Percentiles rank a stretch among this genome's conserved stretches.
Conservation (phyloP, 805 yeast species). For the Blastobotrys terrestris region DNA sequence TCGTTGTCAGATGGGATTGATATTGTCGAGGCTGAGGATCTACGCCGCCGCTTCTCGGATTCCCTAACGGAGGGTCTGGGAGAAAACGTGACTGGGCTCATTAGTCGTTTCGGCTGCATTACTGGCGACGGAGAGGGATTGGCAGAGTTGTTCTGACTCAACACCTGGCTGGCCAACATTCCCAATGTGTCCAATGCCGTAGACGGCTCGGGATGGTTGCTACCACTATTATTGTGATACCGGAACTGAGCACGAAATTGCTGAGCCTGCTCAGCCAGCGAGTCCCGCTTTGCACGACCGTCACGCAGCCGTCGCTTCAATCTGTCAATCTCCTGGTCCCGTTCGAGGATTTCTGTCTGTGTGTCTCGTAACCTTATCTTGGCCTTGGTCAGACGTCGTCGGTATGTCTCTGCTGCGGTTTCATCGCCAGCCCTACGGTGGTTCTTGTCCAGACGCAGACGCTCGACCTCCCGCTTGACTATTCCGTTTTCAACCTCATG, state of each 20-base stretch:
- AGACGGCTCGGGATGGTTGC: constrained; percentile 1
- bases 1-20: constrained; percentile 31
- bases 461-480: constrained; percentile 43
- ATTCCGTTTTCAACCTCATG: constrained; percentile 43
- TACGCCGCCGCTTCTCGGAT: constrained; percentile 27
- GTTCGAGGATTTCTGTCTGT: constrained; percentile 37
- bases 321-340: constrained; percentile 40
- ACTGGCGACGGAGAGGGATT: background rate
- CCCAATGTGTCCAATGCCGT: constrained; percentile 38
- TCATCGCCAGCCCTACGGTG: constrained; percentile 12
- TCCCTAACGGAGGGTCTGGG: background rate
- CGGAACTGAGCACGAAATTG: constrained; percentile 1
- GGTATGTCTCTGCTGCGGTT: constrained; percentile 31
- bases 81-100: constrained; percentile 21
- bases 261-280: constrained; percentile 10
- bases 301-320: constrained; percentile 33
- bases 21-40: constrained; percentile 32
- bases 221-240: constrained; percentile 7
- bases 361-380: constrained; percentile 42
- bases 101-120: constrained; percentile 12
- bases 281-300: constrained; percentile 12
- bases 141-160: constrained; percentile 15
- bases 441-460: constrained; percentile 35
- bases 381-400: constrained; percentile 35
- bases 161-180: constrained; percentile 47